These are phyloP conservation scores for Vicia villosa DNA, from an alignment of 306 rosid genomes.

Conservation along the genomic window DNA sequence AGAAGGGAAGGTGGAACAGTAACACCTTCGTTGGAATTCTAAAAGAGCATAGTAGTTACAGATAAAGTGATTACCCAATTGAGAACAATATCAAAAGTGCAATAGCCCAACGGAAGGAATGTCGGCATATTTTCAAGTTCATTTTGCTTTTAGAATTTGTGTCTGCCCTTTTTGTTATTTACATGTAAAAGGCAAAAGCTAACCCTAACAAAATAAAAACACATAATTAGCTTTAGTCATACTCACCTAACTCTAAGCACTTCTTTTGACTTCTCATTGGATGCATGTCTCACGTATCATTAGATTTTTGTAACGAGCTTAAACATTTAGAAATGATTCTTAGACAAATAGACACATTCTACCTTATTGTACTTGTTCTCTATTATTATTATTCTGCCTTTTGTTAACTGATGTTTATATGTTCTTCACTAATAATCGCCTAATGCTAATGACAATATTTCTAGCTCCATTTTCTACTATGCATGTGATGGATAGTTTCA, in stretches of 20 bases:
- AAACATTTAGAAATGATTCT: constrained; percentile 20
- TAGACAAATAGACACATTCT: neutral
- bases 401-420: too few species aligned
- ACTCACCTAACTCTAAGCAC: constrained; percentile 40
- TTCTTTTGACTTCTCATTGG: constrained; percentile 57
- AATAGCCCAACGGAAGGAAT: constrained; percentile 37
- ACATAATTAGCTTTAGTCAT: constrained; percentile 49
- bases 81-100: constrained; percentile 18
- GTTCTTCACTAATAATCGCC: too few species aligned
- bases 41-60: neutral
- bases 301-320: neutral
- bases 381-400: too few species aligned
- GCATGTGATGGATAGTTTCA: too few species aligned
- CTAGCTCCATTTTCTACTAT: too few species aligned
- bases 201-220: too few species aligned
- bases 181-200: constrained; percentile 15
- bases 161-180: constrained; percentile 8
- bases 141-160: constrained; percentile 16
- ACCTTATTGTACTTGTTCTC: too few species aligned
- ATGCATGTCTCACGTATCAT: constrained; percentile 32
- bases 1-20: neutral
- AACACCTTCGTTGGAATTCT: neutral
- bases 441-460: too few species aligned
- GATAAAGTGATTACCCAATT: neutral
- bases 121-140: constrained; percentile 40